phyloP scores from a whole-genome alignment of 495 filamentous ascomycete species.

The Podospora pseudoanserina region DNA sequence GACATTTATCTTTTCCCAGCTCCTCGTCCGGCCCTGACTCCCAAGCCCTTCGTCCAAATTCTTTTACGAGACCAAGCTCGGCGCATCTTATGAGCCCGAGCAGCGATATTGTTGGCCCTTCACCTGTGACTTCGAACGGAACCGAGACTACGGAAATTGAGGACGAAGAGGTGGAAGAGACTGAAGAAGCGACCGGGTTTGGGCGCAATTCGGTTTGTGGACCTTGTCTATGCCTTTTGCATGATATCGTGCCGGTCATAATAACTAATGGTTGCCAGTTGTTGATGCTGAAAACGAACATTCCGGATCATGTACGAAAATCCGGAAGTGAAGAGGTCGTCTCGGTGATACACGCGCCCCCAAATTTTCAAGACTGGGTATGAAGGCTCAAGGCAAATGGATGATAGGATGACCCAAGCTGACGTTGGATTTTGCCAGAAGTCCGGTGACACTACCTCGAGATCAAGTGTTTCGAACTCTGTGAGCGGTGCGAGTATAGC shows the following conservation, averaged over 20 bases:
- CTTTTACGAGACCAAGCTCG: constrained; percentile 38
- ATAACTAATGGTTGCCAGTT: constrained; percentile 35
- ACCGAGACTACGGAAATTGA: constrained; percentile 71
- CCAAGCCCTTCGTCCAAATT: constrained; percentile 41
- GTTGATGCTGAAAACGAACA: constrained; percentile 60
- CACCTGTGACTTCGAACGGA: constrained; percentile 72
- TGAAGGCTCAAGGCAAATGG: constrained; percentile 16
- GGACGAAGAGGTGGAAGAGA: constrained; percentile 56
- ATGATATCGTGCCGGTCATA: not conserved
- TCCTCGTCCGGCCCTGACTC: constrained; percentile 41
- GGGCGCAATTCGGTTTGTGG: constrained; percentile 38
- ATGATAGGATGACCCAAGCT: constrained; percentile 7
- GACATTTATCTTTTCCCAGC: constrained; percentile 23
- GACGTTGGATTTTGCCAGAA: constrained; percentile 27
- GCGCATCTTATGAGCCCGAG: constrained; percentile 43
- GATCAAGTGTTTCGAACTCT: constrained; percentile 24
- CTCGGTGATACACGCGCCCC: constrained; percentile 84
- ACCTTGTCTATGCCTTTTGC: not conserved
- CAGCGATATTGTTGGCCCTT: constrained; percentile 64
- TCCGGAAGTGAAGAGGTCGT: constrained; percentile 66
- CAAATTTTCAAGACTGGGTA: constrained; percentile 75
- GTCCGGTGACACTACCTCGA: constrained; percentile 31
- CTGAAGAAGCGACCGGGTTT: constrained; percentile 23
- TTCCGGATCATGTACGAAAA: constrained; percentile 50
- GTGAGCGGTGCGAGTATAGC: constrained; percentile 26